Evolutionary conservation across 129 eudicot genomes (phyloP), one percentile per base, ranked within the genome.

Genomic region (Deinandra increscens): DNA sequence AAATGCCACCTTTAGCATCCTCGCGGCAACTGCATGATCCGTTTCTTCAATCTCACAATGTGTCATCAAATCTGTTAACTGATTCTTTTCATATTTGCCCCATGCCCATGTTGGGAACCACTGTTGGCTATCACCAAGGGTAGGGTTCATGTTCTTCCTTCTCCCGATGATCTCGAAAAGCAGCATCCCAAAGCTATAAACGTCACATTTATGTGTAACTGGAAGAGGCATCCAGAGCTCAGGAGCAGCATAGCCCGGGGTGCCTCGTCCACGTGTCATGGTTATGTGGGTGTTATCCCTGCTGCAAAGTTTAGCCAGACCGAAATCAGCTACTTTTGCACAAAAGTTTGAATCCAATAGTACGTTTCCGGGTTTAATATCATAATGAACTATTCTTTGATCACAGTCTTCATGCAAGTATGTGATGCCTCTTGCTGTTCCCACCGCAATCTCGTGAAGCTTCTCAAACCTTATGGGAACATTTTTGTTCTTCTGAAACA

Each of bases 311-410:
- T 79, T 72, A 1, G 82, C 82, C 53, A 79, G 66, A 29, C 82
- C 82, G 14, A 79, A 79, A 72, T 79, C 78, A 0, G 78, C 79
- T 2, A 79, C 82, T 44, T 79, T 79, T 17, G 82, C 65, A 2
- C 51, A 36, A 3, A 79, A 72, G 0, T 31, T 72, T n/a, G 74
- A 60, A 66, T 79, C 82, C 46, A 79, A 54, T 0, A 72, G 75
- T 4, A 78, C 46, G 54, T 78, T 78, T 4, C 36, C 82, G 2
- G 82, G 78, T 43, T 78, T 78, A 14, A 78, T 78, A 78, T 78
- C 78, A 1, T 78, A 78, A 46, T 78, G 82, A 46, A 66, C 66
- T 14, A 78, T 78, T 78, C 78, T 71, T 4, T 71, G 74, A 6
- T 43, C 12, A 50, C 82, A 78, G 10, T 72, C 78, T 34, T 79